Evolutionary conservation across 768 basidiomycete species (phyloP), one percentile per base, ranked within the genome.

Genomic region (Coprinopsis cinerea): DNA sequence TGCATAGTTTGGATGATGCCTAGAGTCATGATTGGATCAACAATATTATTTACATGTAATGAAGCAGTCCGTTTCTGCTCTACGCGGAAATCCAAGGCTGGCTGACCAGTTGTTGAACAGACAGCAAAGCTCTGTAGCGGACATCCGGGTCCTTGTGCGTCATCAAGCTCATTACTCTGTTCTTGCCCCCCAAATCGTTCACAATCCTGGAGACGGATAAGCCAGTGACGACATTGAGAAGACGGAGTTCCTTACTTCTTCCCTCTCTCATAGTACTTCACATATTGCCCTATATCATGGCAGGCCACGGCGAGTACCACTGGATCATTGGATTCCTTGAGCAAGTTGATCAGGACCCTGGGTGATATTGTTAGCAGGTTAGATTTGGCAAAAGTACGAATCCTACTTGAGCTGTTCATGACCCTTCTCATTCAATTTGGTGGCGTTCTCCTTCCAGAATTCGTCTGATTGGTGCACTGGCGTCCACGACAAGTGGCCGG

Each of bases 401-500:
- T 55, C 71, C 42, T 53, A 93, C 95, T 87, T 93, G 51, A 98
- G 75, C 52, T 90, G 86, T 59, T 85, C 81, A 55, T 84, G 77
- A 60, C 92, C 86, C 47, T 79, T 81, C 53, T 97, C 93, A 55
- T 92, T 90, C 36, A 98, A 68, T 61, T 82, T 91, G 5, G 73
- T 68, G 3, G 88, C 93, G 61, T 98, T 97, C 71, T 94, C 92
- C 61, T 88, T 90, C 96, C 96, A 99, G 71, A 99, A 99, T 28
- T 92, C 83, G 53, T 97, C 95, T 1, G 90, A 94, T 61, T 93
- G 90, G 61, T 99, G 96, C 9, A 92, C 88, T 11, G 95, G 94
- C 3, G 90, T 84, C 96, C 96, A 98, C 4, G 91, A 88, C 22
- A 98, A 69, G 63, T 92, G 92, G 1, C 94, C 93, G 3, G 88